Percentiles rank a stretch among this genome's conserved stretches.
Conservation (phyloP, 306 rosid species). For the Prunus mira region DNA sequence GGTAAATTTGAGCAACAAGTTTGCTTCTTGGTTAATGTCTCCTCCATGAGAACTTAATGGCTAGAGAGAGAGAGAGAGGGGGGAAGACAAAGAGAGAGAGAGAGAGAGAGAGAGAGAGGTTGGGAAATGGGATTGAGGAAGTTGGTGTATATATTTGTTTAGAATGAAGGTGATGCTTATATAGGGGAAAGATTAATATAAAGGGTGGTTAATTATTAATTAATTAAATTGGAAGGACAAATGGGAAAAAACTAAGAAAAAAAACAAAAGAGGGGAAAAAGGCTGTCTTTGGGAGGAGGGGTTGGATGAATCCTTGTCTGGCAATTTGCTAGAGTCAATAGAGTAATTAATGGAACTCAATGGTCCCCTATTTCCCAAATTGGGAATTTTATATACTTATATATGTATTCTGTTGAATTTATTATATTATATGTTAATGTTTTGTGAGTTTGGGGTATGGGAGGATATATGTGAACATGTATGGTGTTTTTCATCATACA, state of each 20-base stretch:
- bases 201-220: background rate
- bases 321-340: conserved; percentile 43
- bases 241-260: background rate
- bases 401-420: background rate
- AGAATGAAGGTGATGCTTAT: background rate
- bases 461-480: background rate
- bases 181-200: conserved; percentile 18
- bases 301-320: conserved; percentile 52
- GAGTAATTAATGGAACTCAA: conserved; percentile 25
- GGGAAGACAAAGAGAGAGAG: background rate
- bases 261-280: background rate
- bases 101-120: conserved; percentile 5
- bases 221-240: conserved; percentile 2
- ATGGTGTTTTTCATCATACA: background rate
- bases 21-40: conserved; percentile 26
- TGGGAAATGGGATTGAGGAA: background rate
- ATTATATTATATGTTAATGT: background rate
- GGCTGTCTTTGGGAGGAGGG: conserved; percentile 54
- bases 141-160: conserved; percentile 10
- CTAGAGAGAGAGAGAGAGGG: background rate
- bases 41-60: conserved; percentile 36
- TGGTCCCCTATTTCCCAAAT: conserved; percentile 38
- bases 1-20: conserved; percentile 19
- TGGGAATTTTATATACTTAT: background rate
- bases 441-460: background rate